A percentile compares a stretch with the other conserved stretches of the same genome.
phyloP scores from a whole-genome alignment of 2,329 filamentous ascomycete species.

The Clonostachys solani region DNA sequence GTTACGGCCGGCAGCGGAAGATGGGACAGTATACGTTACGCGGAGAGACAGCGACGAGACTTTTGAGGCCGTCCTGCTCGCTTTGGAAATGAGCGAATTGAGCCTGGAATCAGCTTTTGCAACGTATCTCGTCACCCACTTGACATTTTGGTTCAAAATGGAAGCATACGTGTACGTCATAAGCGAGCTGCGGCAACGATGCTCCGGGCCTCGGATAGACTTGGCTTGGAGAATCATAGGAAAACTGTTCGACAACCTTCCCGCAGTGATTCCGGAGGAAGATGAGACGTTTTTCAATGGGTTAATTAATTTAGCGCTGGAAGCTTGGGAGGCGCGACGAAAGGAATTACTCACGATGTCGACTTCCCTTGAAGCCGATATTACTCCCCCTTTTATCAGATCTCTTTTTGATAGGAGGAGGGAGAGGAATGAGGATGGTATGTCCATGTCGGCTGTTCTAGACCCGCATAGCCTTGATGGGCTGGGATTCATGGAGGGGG shows the following conservation, averaged over 20 bases:
- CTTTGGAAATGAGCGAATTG: conserved; percentile 13
- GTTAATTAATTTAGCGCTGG: conserved; percentile 8
- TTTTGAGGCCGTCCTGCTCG: conserved; percentile 13
- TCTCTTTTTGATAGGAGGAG: too few species aligned
- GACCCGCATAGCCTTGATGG: too few species aligned
- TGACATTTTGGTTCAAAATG: conserved; percentile 15
- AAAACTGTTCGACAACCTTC: conserved; percentile 14
- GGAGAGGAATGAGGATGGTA: too few species aligned
- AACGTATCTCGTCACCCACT: conserved; percentile 17
- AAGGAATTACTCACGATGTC: not conserved
- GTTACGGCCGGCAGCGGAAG: not conserved
- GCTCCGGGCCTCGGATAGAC: conserved; percentile 6
- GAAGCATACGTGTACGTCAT: conserved; percentile 23
- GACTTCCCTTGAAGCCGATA: too few species aligned
- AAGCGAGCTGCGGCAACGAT: conserved; percentile 17
- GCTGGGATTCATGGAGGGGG: too few species aligned
- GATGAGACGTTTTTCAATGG: conserved; percentile 5
- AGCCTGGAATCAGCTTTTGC: conserved; percentile 17
- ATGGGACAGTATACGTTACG: conserved; percentile 6
- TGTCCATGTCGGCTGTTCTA: too few species aligned
- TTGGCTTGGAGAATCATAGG: conserved; percentile 18
- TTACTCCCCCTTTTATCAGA: too few species aligned
- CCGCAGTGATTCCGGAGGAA: conserved; percentile 4
- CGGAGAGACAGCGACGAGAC: conserved; percentile 12
- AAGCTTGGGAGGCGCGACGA: conserved; percentile 12